These are phyloP conservation scores for Orbilia blumenaviensis DNA, from an alignment of 2,329 filamentous ascomycete genomes.

Conservation along the genomic window DNA sequence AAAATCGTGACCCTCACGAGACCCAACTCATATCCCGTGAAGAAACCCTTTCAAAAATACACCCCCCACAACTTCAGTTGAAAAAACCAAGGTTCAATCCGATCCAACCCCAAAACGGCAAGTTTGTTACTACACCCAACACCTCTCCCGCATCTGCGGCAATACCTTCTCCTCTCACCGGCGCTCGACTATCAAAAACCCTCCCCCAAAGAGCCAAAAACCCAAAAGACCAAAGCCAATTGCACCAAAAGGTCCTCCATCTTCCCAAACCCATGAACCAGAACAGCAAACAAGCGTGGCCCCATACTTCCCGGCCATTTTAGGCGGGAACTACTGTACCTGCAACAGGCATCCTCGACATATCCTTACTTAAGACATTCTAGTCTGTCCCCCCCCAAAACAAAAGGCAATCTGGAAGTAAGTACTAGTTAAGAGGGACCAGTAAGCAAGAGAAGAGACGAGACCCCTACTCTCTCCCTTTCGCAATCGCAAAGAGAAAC, in stretches of 20 bases:
- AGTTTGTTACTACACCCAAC: slow-evolving; percentile 26
- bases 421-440: no score
- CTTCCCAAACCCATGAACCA: not conserved
- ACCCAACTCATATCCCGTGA: not conserved
- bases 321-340: slow-evolving; percentile 50
- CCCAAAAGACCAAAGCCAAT: no score
- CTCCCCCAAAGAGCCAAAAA: not conserved
- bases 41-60: not conserved
- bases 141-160: slow-evolving; percentile 4
- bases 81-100: slow-evolving; percentile 21
- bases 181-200: not conserved
- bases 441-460: no score
- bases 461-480: no score
- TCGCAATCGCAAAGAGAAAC: no score
- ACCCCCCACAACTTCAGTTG: slow-evolving; percentile 17
- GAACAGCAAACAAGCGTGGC: not conserved
- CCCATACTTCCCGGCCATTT: slow-evolving; percentile 39
- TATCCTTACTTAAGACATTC: slow-evolving; percentile 14
- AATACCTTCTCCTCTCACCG: slow-evolving; percentile 34
- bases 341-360: slow-evolving; percentile 16
- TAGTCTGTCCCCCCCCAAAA: no score
- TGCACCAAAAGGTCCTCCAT: no score
- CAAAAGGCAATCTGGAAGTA: no score
- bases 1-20: slow-evolving; percentile 8
- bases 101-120: slow-evolving; percentile 23